phyloP scores from a whole-genome alignment of 192 early-diverging fungal species.

The Podila minutissima region DNA sequence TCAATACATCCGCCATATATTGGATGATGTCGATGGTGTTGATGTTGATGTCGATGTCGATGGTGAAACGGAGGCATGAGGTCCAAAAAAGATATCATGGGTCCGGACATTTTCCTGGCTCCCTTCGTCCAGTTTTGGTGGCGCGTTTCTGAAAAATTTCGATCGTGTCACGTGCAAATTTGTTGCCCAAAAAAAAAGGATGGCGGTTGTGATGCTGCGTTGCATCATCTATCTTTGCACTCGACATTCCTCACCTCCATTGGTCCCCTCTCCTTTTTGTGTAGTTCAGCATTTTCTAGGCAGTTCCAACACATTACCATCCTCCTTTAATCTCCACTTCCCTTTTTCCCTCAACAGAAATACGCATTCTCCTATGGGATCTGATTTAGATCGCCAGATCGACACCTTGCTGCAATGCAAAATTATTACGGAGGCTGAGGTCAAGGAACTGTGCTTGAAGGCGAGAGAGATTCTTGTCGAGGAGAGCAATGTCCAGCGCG shows the following conservation, averaged over 20 bases:
- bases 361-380: conserved; percentile 32
- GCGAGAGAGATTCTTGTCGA: conserved; percentile 96
- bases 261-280: too few relatives aligned
- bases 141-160: too few relatives aligned
- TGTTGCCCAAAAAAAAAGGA: background rate
- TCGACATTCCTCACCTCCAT: too few relatives aligned
- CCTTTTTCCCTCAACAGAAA: background rate
- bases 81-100: too few relatives aligned
- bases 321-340: background rate
- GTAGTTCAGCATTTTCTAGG: too few relatives aligned
- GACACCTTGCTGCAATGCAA: conserved; percentile 90
- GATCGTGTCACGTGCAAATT: too few relatives aligned
- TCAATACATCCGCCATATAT: too few relatives aligned
- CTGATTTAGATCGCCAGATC: conserved; percentile 73
- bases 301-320: background rate
- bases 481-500: conserved; percentile 95
- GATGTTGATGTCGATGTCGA: background rate
- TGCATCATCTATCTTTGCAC: too few relatives aligned
- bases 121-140: too few relatives aligned
- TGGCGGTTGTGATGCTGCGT: background rate
- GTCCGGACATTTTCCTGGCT: too few relatives aligned
- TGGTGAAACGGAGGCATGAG: background rate
- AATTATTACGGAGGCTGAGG: conserved; percentile 91
- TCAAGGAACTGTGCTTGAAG: conserved; percentile 93
- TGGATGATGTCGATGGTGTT: background rate